phyloP scores from a whole-genome alignment of 2,329 filamentous ascomycete genomes.

The Penicillium sp. region DNA sequence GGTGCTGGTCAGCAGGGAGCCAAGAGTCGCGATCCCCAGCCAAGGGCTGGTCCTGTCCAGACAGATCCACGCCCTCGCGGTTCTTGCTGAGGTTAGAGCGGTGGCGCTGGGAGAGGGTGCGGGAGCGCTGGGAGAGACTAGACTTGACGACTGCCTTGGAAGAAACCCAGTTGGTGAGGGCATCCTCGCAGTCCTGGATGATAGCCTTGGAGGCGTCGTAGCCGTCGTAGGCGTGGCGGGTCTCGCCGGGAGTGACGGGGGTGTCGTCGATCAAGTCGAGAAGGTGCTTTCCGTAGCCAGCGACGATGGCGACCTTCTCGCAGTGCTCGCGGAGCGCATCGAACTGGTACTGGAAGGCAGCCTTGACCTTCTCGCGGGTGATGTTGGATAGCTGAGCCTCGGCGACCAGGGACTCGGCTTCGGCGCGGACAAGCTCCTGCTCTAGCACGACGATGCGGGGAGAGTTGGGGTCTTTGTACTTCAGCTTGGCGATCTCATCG shows the following conservation, averaged over 20 bases:
- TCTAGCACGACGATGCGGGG: slow-evolving; percentile 97
- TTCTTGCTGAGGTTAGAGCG: slow-evolving; percentile 67
- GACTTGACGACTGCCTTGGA: slow-evolving; percentile 85
- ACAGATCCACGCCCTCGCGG: slow-evolving; percentile 77
- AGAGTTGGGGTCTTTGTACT: slow-evolving; percentile 99
- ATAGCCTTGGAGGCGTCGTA: slow-evolving; percentile 98
- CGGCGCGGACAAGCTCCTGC: slow-evolving; percentile 95
- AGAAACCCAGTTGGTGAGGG: slow-evolving; percentile 94
- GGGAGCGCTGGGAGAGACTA: slow-evolving; percentile 82
- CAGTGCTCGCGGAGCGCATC: slow-evolving; percentile 95
- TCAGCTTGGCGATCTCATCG: slow-evolving; percentile 96
- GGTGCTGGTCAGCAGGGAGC: slow-evolving; percentile 68
- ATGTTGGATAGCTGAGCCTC: slow-evolving; percentile 99
- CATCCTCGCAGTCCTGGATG: slow-evolving; percentile 97
- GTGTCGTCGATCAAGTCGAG: slow-evolving; percentile 95
- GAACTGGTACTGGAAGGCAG: slow-evolving; percentile 96
- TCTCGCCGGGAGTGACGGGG: slow-evolving; percentile 95
- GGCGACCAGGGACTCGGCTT: slow-evolving; percentile 97
- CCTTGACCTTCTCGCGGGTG: slow-evolving; percentile 98
- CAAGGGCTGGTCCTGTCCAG: slow-evolving; percentile 75
- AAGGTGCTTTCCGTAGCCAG: slow-evolving; percentile 97
- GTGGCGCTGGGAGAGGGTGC: slow-evolving; percentile 82
- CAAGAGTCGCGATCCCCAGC: slow-evolving; percentile 77
- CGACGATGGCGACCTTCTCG: slow-evolving; percentile 97
- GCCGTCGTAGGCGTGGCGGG: slow-evolving; percentile 90